Evolutionary conservation across 2,329 filamentous ascomycete genomes (phyloP).

Genomic region (Phaeoacremonium minimum): DNA sequence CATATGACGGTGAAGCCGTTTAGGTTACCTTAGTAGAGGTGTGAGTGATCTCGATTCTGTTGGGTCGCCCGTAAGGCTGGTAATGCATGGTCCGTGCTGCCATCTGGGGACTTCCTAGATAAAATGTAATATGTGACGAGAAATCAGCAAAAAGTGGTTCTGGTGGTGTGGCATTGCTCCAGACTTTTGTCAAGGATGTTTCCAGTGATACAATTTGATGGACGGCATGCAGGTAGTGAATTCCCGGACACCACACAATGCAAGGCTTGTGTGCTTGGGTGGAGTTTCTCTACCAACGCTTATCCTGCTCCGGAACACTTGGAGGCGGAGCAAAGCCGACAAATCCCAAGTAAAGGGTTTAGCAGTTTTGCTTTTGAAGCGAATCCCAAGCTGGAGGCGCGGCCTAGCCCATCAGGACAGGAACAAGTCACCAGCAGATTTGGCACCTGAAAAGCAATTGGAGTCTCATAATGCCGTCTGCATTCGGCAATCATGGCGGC

Average conservation of each 20-base stretch:
- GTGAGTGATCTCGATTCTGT: neutral
- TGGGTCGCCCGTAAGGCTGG: neutral
- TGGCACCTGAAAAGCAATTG: too few relatives aligned
- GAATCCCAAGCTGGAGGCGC: neutral
- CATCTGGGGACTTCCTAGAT: neutral
- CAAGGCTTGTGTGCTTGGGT: too few relatives aligned
- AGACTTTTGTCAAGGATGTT: neutral
- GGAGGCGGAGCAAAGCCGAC: too few relatives aligned
- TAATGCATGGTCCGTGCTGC: neutral
- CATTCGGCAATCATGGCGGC: too few relatives aligned
- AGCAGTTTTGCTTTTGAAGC: neutral
- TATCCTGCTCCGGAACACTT: too few relatives aligned
- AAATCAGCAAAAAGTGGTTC: neutral
- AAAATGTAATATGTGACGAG: neutral
- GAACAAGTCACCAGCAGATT: too few relatives aligned
- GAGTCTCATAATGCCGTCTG: too few relatives aligned
- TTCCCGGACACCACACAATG: too few relatives aligned
- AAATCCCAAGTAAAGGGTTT: neutral
- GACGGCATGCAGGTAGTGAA: neutral
- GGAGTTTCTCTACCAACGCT: too few relatives aligned
- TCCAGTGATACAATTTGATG: neutral
- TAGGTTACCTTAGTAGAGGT: neutral
- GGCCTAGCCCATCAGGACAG: too few relatives aligned
- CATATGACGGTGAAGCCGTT: too few relatives aligned
- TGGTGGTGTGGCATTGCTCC: neutral